Evolutionary conservation across 495 filamentous ascomycete species (phyloP).

Genomic region (Penicillium daleae): DNA sequence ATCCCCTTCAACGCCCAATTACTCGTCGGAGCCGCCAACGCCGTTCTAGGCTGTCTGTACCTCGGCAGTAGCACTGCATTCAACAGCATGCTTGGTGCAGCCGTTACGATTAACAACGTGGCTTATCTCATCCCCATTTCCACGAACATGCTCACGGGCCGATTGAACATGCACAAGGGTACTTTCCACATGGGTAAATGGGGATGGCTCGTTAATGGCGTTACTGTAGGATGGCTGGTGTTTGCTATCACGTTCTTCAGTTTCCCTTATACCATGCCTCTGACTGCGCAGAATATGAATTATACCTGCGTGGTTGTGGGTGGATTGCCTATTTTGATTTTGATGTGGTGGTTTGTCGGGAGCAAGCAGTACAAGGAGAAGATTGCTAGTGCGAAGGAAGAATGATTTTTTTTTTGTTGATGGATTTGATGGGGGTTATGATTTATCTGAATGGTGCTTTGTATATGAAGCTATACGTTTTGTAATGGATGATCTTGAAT

Average conservation of each 20-base stretch:
- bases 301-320: slow-evolving; percentile 7
- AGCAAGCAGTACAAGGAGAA: slow-evolving; percentile 11
- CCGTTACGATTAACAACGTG: slow-evolving; percentile 10
- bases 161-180: slow-evolving; percentile 2
- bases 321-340: not conserved
- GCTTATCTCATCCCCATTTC: slow-evolving; percentile 6
- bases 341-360: slow-evolving; percentile 5
- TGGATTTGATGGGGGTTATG: not conserved
- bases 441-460: not conserved
- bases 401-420: not conserved
- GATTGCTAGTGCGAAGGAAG: slow-evolving; percentile 8
- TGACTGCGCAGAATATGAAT: slow-evolving; percentile 9
- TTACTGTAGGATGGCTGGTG: not conserved
- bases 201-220: slow-evolving; percentile 1
- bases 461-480: not conserved
- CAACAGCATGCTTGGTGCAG: slow-evolving; percentile 7
- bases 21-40: not conserved
- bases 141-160: slow-evolving; percentile 1
- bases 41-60: slow-evolving; percentile 2
- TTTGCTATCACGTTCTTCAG: slow-evolving; percentile 8
- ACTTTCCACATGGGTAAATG: slow-evolving; percentile 1
- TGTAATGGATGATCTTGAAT: not conserved
- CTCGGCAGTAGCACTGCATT: slow-evolving; percentile 8
- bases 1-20: slow-evolving; percentile 10
- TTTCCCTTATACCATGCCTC: slow-evolving; percentile 8